A percentile compares a stretch with the other conserved stretches of the same genome.
These are phyloP conservation scores for Coemansia biformis DNA, from an alignment of 192 early-diverging fungal species.

Conservation along the genomic window DNA sequence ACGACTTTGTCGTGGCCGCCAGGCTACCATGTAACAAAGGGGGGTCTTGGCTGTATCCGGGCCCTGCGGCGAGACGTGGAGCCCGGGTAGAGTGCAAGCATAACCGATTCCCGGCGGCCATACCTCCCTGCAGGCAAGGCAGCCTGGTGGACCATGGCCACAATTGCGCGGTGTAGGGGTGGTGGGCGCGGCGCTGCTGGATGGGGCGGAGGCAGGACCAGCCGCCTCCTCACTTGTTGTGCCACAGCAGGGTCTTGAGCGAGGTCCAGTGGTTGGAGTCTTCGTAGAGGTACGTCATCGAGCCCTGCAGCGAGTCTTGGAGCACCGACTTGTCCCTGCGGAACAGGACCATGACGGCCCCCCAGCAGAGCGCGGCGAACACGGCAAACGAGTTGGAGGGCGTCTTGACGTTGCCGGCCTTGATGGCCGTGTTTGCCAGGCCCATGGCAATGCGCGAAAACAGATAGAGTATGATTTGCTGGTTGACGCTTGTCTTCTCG, in stretches of 20 bases:
- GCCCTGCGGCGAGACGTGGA: no score
- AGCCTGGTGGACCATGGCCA: no score
- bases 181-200: no score
- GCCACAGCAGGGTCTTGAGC: slow-evolving; percentile 72
- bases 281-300: slow-evolving; percentile 93
- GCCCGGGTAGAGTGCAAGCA: no score
- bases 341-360: slow-evolving; percentile 94
- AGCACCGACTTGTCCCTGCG: slow-evolving; percentile 78
- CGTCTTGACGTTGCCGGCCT: slow-evolving; percentile 63
- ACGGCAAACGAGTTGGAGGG: slow-evolving; percentile 78
- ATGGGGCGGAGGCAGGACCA: no score
- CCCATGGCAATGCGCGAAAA: slow-evolving; percentile 90
- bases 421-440: slow-evolving; percentile 72
- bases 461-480: slow-evolving; percentile 93
- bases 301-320: slow-evolving; percentile 85
- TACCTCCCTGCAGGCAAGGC: no score
- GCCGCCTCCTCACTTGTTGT: slow-evolving; percentile 70
- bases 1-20: no score
- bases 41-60: no score
- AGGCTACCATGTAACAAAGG: no score
- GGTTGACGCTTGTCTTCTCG: slow-evolving; percentile 91
- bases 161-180: no score
- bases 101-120: no score
- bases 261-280: slow-evolving; percentile 79
- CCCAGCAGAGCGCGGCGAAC: slow-evolving; percentile 94